phyloP scores from a whole-genome alignment of 495 filamentous ascomycete genomes.

The Neurospora sp. region DNA sequence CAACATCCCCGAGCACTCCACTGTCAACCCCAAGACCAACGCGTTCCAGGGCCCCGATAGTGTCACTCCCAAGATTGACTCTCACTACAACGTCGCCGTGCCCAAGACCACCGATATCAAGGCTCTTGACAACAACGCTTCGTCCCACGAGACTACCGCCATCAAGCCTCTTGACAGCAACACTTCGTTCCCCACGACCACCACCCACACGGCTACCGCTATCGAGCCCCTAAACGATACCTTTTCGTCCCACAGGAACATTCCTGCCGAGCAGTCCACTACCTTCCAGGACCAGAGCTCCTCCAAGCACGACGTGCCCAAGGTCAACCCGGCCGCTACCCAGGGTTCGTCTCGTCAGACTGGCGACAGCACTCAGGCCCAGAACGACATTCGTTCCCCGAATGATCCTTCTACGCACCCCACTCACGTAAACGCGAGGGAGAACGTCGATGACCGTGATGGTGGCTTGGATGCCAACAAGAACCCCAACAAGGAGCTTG shows the following conservation, averaged over 20 bases:
- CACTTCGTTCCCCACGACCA: background rate
- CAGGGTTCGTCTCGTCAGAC: conserved; percentile 18
- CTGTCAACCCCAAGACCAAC: background rate
- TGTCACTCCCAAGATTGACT: background rate
- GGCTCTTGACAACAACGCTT: background rate
- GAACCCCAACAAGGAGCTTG: conserved; percentile 27
- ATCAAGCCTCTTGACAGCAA: background rate
- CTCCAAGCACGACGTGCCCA: background rate
- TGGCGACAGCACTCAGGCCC: conserved; percentile 25
- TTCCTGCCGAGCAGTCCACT: background rate
- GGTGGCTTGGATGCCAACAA: conserved; percentile 14
- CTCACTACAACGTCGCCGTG: background rate
- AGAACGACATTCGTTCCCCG: conserved; percentile 27
- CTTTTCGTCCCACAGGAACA: conserved; percentile 2
- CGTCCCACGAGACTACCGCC: background rate
- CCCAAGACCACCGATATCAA: background rate
- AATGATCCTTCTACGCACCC: conserved; percentile 20
- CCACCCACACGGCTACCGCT: background rate
- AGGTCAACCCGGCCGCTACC: conserved; percentile 14
- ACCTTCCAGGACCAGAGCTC: background rate
- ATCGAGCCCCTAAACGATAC: background rate
- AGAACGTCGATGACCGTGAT: conserved; percentile 23
- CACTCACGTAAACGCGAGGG: conserved; percentile 4
- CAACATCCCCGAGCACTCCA: background rate
- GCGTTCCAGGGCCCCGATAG: too few relatives aligned